Evolutionary conservation across 176 grass and related monocot genomes (phyloP), one percentile per base, ranked within the genome.

Genomic region (Triticum timopheevii): DNA sequence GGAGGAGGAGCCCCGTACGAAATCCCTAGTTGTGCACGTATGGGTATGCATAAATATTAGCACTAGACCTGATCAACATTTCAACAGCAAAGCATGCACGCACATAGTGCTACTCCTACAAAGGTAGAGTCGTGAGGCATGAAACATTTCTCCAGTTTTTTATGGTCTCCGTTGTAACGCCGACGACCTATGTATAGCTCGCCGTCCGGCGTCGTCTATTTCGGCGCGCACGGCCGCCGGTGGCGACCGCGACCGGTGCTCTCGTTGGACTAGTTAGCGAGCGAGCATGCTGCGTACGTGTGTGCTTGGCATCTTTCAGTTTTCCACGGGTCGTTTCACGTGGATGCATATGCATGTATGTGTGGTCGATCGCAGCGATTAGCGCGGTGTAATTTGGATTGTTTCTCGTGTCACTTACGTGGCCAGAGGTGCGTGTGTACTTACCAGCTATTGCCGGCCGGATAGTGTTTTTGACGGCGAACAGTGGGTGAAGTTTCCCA

Each of bases 211-310:
- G 65, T 79, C 80, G 9, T 65, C 16, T 16, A 59, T 79, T 90
- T 67, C 66, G 71, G 72, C 72, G 10, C 39, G 58, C 15, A 62
- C 16, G 62, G 16, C 47, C 50, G 69, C 11, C 22, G 78, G 70
- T 35, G 84, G 72, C 63, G 54, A 64, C 30, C 13, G 74, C 76
- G 52, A 86, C 84, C 30, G 25, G 22, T 82, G 79, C 73, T 78
- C 79, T 79, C 50, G 8, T 90, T 86, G 36, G 78, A 39, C 58
- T 63, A 23, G 34, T 19, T 12, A 19, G 50, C 50, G 2, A 19
- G 50, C 50, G 50, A 54, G 50, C 50, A 16, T 54, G 2, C 50
- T 0, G 6, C 50, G 50, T 7, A 54, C 50, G 50, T 19, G 0
- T 0, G 64, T 66, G 23, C 39, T 19, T 59, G 31, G 39, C 66